Conservation (phyloP, 305 asterid genomes). For the Nicotiana rustica region DNA sequence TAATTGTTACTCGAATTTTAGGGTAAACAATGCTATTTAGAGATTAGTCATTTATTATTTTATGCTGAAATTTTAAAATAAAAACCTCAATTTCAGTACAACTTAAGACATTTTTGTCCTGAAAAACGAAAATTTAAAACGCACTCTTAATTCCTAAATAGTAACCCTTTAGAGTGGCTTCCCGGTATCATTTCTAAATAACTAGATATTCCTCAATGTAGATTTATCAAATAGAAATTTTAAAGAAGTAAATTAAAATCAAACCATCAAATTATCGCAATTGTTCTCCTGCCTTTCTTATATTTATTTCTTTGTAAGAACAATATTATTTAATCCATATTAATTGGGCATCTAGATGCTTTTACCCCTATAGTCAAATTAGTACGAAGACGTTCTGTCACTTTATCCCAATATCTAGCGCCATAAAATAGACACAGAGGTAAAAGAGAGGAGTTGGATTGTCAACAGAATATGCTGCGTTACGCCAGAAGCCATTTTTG, state of each 20-base stretch:
- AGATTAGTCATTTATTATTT: too few species aligned
- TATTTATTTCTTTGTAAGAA: neutral
- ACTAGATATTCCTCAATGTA: too few species aligned
- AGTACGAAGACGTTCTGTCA: neutral
- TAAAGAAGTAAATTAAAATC: neutral
- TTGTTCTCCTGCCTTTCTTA: neutral
- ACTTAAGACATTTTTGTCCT: too few species aligned
- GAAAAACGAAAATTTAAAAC: too few species aligned
- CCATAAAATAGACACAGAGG: neutral
- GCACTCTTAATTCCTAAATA: too few species aligned
- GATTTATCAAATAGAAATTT: neutral
- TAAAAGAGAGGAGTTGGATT: neutral
- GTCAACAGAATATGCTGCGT: slow-evolving; percentile 23
- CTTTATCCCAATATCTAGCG: neutral
- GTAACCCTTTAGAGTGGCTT: too few species aligned
- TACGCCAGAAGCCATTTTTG: slow-evolving; percentile 18
- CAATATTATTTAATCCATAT: too few species aligned
- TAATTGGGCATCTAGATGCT: neutral
- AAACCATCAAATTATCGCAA: neutral
- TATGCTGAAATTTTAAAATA: too few species aligned
- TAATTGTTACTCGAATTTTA: too few species aligned
- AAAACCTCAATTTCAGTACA: too few species aligned
- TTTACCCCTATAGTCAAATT: neutral
- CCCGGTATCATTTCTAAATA: too few species aligned
- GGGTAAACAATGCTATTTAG: too few species aligned